Evolutionary conservation across 441 rosid genomes (phyloP), one percentile per base, ranked within the genome.

Genomic region (Flueggea neowawraea): DNA sequence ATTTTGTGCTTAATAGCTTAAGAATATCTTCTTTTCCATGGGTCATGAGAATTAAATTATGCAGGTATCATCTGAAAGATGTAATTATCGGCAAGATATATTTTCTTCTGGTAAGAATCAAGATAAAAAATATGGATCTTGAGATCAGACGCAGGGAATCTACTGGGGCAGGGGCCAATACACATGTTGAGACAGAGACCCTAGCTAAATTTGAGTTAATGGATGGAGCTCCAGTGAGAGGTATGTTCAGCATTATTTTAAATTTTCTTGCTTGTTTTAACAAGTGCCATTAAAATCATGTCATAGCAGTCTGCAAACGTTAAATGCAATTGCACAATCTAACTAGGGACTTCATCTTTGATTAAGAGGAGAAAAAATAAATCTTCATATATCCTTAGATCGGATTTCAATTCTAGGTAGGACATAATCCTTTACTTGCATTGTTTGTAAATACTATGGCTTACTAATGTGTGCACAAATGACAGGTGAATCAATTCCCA

Each of bases 181-280:
- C 99, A 9, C 91, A 91, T 62, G 99, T 95, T 12, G 99, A 91
- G 80, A 95, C 99, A 12, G 98, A 95, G 75, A 91, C 98, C 13
- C 86, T 95, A 8, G 98, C 99, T 54, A 95, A 95, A 72, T 95
- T 86, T 69, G 99, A 91, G 78, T 69, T 95, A 74, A 95, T 95
- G 98, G 99, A 95, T 74, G 97, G 99, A 32, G 97, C 97, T 70
- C 99, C 99, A 3, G 96, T 95, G 61, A 84, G 98, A 89, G 99
- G 99, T 95, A 81, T 52, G 71, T 43, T 55, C 28, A 6, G 22
- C 43, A 16, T 52, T 15, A 36, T 60, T 52, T 8, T 36, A 3
- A 36, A 6, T 11, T 57, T 59, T 39, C 49, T 58, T 31, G 28
- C 2, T 12, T 56, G 50, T 57, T 53, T 22, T 22, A 62, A 69